These are phyloP conservation scores for Telfairia occidentalis DNA, from an alignment of 331 rosid genomes.

Conservation along the genomic window DNA sequence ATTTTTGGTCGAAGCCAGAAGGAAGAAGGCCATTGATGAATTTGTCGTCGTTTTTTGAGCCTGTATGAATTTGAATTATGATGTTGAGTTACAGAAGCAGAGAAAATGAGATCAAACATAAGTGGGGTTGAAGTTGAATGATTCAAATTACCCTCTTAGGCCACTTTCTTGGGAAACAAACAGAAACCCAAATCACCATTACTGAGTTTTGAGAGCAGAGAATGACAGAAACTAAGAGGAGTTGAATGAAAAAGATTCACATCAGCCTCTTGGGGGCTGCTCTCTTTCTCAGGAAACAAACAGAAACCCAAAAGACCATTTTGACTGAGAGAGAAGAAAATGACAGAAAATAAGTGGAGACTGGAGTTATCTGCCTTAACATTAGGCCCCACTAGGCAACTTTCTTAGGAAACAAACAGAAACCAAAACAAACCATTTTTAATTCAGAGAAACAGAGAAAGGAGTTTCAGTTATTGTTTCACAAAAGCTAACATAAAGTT, in stretches of 20 bases:
- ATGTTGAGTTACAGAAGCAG: neutral
- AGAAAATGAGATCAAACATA: no score
- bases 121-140: neutral
- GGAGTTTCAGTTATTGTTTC: no score
- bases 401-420: no score
- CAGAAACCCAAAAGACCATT: neutral
- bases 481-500: no score
- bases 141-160: no score
- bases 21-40: constrained; percentile 39
- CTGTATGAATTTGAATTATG: neutral
- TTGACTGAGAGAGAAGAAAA: neutral
- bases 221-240: neutral
- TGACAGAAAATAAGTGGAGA: neutral
- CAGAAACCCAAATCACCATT: neutral
- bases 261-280: no score
- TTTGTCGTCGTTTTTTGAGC: constrained; percentile 14
- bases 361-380: no score
- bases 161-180: neutral
- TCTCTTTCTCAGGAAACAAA: neutral
- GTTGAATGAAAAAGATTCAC: no score
- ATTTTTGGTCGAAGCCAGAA: constrained; percentile 34
- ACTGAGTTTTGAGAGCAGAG: no score
- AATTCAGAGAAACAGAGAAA: no score
- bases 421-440: no score
- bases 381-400: no score